Base-by-base conservation (phyloP, 179 eudicot genomes). In the Patellifolia procumbens region DNA sequence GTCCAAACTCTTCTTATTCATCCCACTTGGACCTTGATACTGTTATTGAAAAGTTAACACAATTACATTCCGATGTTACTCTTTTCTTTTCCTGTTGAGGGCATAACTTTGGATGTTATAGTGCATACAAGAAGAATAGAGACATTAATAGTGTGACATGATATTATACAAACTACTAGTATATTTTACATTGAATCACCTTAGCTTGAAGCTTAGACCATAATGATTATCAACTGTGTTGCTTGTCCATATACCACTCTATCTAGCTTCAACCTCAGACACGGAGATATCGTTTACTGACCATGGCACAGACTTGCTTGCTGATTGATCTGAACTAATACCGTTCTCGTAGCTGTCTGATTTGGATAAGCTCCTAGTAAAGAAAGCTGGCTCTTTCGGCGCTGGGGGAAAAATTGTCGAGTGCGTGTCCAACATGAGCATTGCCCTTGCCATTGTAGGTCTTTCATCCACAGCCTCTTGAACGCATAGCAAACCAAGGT, bases 351-450 rank as follows among this genome's bases (percentile, higher is more conserved):
- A 45, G 7, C 37, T 17, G 10, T 55, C 68, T 9, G 65, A 67
- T 67, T 22, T 58, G 2, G 43, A 31, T 34, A 17, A 68, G 69
- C 74, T 46, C 29, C 59, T 7, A 11, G 28, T 17, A 6, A 24
- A 77, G 75, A 79, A 77, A 26, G 80, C 76, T 0, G 87, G 87
- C 24, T 74, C 67, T 59, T 71, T 62, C 53, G 87, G 89, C 58
- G 71, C 60, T 3, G 81, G 74, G 22, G 83, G 78, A 15, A 78
- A 73, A 29, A 79, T 19, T 4, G 65, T 7, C 1, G 88, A 76
- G 68, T 82, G 43, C 62, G 82, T 85, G 63, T 80, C 81, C 52
- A 82, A 17, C 81, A 75, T 74, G 68, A 78, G 69, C 0, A 82
- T 72, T 8, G 45, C 67, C 11, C 68, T 78, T 10, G 67, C 79